Percentiles rank a stretch among this genome's conserved stretches.
Conservation (phyloP, 768 basidiomycete genomes). For the Psilocybe sp. region DNA sequence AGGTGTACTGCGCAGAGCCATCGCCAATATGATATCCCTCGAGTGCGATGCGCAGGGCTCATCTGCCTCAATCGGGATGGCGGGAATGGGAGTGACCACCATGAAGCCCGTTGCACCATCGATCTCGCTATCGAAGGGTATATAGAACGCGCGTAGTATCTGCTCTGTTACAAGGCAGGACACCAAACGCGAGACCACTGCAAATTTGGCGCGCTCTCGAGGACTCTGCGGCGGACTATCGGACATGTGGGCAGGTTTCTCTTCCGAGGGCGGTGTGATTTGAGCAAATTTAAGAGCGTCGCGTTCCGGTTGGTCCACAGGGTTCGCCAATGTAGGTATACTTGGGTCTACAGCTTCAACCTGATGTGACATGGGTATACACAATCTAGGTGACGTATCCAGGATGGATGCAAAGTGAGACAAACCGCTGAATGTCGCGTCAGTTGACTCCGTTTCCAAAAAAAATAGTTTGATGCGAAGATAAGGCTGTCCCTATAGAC, state of each 20-base stretch:
- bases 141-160: conserved; percentile 47
- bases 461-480: too few species aligned
- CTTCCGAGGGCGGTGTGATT: neutral
- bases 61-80: conserved; percentile 23
- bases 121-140: conserved; percentile 34
- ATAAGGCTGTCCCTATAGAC: too few species aligned
- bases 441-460: too few species aligned
- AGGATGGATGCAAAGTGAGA: too few species aligned
- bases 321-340: too few species aligned
- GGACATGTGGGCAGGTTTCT: conserved; percentile 10
- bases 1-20: conserved; percentile 46
- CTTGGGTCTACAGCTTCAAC: conserved; percentile 3
- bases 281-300: too few species aligned
- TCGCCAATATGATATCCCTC: conserved; percentile 44
- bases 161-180: conserved; percentile 59
- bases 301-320: too few species aligned
- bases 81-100: conserved; percentile 34
- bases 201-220: conserved; percentile 44
- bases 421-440: too few species aligned
- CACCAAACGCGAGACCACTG: conserved; percentile 44
- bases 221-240: conserved; percentile 37
- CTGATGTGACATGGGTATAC: too few species aligned
- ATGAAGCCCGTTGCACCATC: conserved; percentile 35
- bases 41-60: conserved; percentile 23
- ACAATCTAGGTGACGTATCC: too few species aligned